These are phyloP conservation scores for Chaetoceros muelleri DNA, from an alignment of 108 stramenopile genomes.

Conservation along the genomic window DNA sequence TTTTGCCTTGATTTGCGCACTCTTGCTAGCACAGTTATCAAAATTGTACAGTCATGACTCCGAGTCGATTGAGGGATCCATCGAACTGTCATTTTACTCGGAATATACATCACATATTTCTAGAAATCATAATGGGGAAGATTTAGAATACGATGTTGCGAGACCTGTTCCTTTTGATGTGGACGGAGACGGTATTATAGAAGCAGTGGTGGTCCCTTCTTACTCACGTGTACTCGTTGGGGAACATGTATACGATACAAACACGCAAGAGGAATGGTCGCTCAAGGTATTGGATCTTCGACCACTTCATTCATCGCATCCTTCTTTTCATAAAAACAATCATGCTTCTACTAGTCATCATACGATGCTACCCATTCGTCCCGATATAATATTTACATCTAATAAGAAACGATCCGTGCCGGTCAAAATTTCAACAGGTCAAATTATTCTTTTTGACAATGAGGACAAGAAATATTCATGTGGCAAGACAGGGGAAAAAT, in stretches of 20 bases:
- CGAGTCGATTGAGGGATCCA: conserved; percentile 36
- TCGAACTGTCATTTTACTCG: conserved; percentile 52
- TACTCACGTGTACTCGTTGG: too few species aligned
- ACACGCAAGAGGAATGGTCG: conserved; percentile 18
- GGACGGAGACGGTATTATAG: conserved; percentile 73
- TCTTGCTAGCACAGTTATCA: conserved; percentile 27
- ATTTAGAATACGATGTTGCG: conserved; percentile 13
- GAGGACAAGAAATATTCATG: conserved; percentile 58
- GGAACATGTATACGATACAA: conserved; percentile 9
- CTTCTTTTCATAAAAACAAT: conserved; percentile 3
- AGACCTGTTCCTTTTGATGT: conserved; percentile 53
- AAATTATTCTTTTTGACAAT: conserved; percentile 26
- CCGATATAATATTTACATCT: conserved; percentile 39
- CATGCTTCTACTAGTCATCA: conserved; percentile 9
- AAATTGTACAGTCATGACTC: conserved; percentile 20
- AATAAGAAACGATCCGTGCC: conserved; percentile 15
- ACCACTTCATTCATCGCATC: conserved; percentile 30
- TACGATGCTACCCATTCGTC: conserved; percentile 58
- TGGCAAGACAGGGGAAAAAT: conserved; percentile 60
- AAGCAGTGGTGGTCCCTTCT: conserved; percentile 47
- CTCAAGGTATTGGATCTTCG: conserved; percentile 58
- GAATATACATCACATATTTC: conserved; percentile 20
- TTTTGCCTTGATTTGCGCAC: conserved; percentile 16
- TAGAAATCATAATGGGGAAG: not conserved
- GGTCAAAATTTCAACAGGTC: conserved; percentile 27